These are phyloP conservation scores for Pythium insidiosum DNA, from an alignment of 352 stramenopile species.

Conservation along the genomic window DNA sequence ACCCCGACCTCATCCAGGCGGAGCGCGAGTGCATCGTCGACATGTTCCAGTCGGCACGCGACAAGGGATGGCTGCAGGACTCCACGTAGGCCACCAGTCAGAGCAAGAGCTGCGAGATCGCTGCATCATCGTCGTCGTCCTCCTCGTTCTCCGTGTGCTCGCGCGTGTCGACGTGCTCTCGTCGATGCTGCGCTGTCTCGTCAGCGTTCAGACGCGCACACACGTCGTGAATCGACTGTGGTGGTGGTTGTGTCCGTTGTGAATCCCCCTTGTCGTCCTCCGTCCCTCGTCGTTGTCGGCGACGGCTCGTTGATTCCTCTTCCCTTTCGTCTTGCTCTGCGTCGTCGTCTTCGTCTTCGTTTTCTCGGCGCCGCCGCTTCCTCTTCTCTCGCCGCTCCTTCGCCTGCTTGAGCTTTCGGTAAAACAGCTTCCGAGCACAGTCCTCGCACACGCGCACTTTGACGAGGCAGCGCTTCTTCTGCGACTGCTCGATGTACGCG, in stretches of 20 bases:
- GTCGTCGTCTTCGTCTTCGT: background rate
- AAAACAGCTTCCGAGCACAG: slow-evolving; percentile 70
- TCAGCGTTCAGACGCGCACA: too few species aligned
- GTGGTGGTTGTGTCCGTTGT: background rate
- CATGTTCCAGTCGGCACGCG: slow-evolving; percentile 67
- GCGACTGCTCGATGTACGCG: slow-evolving; percentile 54
- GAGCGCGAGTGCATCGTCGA: slow-evolving; percentile 48
- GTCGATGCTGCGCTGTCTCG: too few species aligned
- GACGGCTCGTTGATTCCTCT: background rate
- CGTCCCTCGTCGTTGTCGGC: background rate
- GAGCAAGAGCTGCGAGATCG: too few species aligned
- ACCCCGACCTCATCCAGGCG: slow-evolving; percentile 49
- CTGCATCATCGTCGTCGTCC: background rate
- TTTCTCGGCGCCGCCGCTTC: slow-evolving; percentile 1
- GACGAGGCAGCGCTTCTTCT: slow-evolving; percentile 63
- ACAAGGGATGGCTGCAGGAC: slow-evolving; percentile 74
- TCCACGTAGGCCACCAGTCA: too few species aligned
- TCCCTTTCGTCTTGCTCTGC: background rate
- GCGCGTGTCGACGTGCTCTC: too few species aligned
- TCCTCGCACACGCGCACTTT: slow-evolving; percentile 61
- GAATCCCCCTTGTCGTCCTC: background rate
- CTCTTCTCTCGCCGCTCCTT: slow-evolving; percentile 4
- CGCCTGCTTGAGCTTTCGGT: slow-evolving; percentile 33
- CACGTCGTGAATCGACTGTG: too few species aligned
- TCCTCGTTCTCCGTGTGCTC: background rate